Evolutionary conservation across 2,329 filamentous ascomycete genomes (phyloP).

Genomic region (Nothomitra cinnamomea): DNA sequence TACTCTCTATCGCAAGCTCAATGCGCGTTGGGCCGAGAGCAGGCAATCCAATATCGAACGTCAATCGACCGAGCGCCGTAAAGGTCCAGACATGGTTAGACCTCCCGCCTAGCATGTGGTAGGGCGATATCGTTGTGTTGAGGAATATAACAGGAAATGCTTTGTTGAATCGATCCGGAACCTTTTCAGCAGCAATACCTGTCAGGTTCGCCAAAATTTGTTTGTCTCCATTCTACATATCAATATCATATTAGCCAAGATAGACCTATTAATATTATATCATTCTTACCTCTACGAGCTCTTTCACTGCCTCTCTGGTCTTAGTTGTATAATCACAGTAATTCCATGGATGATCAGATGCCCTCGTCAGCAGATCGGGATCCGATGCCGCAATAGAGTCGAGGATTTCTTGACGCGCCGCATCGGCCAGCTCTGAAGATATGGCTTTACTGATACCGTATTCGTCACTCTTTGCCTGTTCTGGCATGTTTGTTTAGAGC

Average conservation of each 20-base stretch:
- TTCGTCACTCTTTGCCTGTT: background rate
- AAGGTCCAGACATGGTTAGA: background rate
- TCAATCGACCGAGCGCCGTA: background rate
- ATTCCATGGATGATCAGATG: background rate
- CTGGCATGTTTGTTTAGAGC: background rate
- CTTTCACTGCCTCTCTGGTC: background rate
- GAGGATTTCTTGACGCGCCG: background rate
- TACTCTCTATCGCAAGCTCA: background rate
- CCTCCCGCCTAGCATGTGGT: background rate
- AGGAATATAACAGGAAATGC: background rate
- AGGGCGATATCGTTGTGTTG: background rate
- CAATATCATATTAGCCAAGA: background rate
- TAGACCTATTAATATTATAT: background rate
- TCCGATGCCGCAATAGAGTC: background rate
- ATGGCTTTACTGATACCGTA: background rate
- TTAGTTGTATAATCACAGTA: background rate
- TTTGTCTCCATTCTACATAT: slow-evolving; percentile 2
- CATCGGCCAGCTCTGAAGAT: background rate
- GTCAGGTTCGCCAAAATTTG: background rate
- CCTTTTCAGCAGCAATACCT: background rate
- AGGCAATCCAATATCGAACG: background rate
- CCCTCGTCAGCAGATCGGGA: background rate
- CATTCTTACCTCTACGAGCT: background rate
- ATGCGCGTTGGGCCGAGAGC: background rate
- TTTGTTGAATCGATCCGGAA: background rate